Conservation (phyloP, 2,329 filamentous ascomycete species). For the Anthostomella pinea region DNA sequence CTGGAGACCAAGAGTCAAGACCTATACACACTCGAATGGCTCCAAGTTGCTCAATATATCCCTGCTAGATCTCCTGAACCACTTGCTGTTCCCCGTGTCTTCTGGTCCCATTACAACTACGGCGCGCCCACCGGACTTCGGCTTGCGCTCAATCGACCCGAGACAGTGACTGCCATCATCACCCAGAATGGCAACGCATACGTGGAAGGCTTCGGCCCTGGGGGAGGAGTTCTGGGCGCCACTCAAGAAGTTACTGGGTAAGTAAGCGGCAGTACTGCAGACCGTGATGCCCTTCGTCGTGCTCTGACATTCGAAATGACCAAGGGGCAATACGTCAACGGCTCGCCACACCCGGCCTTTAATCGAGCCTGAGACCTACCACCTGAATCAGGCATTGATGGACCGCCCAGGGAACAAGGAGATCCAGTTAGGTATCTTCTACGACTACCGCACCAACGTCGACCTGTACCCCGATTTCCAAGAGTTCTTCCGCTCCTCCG, state of each 20-base stretch:
- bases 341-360: slow-evolving; percentile 31
- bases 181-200: slow-evolving; percentile 63
- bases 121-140: slow-evolving; percentile 55
- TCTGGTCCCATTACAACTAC: no score
- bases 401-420: slow-evolving; percentile 48
- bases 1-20: no score
- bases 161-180: slow-evolving; percentile 50
- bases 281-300: slow-evolving; percentile 35
- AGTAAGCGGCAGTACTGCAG: slow-evolving; percentile 31
- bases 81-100: no score
- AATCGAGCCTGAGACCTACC: slow-evolving; percentile 46
- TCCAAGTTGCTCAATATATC: no score
- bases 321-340: slow-evolving; percentile 43
- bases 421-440: slow-evolving; percentile 53
- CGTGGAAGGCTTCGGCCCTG: slow-evolving; percentile 52
- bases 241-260: slow-evolving; percentile 44
- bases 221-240: slow-evolving; percentile 48
- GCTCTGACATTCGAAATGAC: slow-evolving; percentile 39
- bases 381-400: slow-evolving; percentile 51
- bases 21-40: no score
- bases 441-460: slow-evolving; percentile 55
- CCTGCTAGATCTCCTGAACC: no score
- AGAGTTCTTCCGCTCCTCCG: slow-evolving; percentile 47
- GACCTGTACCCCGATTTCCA: slow-evolving; percentile 54
- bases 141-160: slow-evolving; percentile 47